phyloP scores from a whole-genome alignment of 2,329 filamentous ascomycete genomes.

The Ophiostoma sp. region DNA sequence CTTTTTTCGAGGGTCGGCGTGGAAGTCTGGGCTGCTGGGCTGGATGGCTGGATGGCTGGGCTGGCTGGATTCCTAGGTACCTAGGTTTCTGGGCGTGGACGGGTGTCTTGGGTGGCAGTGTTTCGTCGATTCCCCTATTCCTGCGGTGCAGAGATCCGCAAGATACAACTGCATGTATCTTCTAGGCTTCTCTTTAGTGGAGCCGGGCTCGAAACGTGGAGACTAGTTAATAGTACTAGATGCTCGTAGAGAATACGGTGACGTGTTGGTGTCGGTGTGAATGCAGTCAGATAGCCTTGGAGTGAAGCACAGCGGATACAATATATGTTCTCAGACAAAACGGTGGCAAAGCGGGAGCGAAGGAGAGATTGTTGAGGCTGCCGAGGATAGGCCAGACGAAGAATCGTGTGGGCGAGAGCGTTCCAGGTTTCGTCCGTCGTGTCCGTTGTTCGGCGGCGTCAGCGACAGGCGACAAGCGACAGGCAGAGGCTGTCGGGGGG shows the following conservation, averaged over 20 bases:
- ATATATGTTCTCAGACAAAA: not conserved
- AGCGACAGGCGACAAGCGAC: no score
- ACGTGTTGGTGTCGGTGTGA: slow-evolving; percentile 21
- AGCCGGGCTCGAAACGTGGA: slow-evolving; percentile 20
- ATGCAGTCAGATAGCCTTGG: no score
- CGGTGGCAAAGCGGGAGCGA: not conserved
- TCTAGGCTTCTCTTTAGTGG: slow-evolving; percentile 17
- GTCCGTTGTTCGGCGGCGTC: no score
- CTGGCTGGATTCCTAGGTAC: not conserved
- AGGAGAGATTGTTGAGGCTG: not conserved
- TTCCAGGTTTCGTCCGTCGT: no score
- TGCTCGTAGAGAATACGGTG: slow-evolving; percentile 12
- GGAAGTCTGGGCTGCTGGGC: not conserved
- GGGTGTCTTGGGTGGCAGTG: not conserved
- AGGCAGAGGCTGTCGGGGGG: no score
- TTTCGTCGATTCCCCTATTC: slow-evolving; percentile 3
- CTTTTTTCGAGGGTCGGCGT: slow-evolving; percentile 8
- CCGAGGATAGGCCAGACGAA: no score
- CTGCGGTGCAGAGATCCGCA: slow-evolving; percentile 13
- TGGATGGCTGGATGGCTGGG: not conserved
- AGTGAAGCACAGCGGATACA: not conserved
- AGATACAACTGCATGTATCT: not conserved
- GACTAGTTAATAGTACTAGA: slow-evolving; percentile 9
- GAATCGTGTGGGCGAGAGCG: no score
- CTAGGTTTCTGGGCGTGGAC: no score